Evolutionary conservation across 768 basidiomycete species (phyloP).

Genomic region (Lentinula detonsa): DNA sequence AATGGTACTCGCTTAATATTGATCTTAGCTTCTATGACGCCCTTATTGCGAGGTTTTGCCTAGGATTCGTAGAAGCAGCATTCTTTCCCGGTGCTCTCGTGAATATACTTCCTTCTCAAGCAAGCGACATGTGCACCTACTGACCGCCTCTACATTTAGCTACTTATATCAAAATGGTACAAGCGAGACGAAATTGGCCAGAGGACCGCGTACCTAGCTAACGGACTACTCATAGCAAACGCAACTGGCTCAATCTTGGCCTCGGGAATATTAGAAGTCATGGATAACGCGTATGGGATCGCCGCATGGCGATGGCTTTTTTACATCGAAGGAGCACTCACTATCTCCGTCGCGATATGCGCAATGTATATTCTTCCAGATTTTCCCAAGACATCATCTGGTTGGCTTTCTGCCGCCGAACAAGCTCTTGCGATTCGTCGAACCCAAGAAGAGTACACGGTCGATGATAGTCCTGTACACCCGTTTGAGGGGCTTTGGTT

Average conservation of each 20-base stretch:
- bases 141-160: constrained; percentile 24
- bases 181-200: constrained; percentile 64
- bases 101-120: constrained; percentile 8
- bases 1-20: background rate
- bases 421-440: constrained; percentile 48
- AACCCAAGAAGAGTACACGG: constrained; percentile 54
- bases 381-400: constrained; percentile 53
- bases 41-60: constrained; percentile 72
- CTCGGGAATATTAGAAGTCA: constrained; percentile 63
- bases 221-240: constrained; percentile 73
- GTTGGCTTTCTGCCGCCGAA: constrained; percentile 57
- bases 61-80: constrained; percentile 38
- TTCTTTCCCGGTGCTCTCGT: constrained; percentile 63
- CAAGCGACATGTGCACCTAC: background rate
- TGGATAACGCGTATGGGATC: constrained; percentile 64
- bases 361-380: constrained; percentile 69
- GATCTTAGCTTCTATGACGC: constrained; percentile 42
- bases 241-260: constrained; percentile 79
- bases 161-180: constrained; percentile 64
- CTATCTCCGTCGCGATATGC: constrained; percentile 38
- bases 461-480: constrained; percentile 15
- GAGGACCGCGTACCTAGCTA: constrained; percentile 60
- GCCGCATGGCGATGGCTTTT: constrained; percentile 81
- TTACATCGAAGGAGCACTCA: constrained; percentile 59
- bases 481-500: constrained; percentile 28